Base-by-base conservation (phyloP, 2,329 filamentous ascomycete genomes). In the Trichoderma semiorbis region DNA sequence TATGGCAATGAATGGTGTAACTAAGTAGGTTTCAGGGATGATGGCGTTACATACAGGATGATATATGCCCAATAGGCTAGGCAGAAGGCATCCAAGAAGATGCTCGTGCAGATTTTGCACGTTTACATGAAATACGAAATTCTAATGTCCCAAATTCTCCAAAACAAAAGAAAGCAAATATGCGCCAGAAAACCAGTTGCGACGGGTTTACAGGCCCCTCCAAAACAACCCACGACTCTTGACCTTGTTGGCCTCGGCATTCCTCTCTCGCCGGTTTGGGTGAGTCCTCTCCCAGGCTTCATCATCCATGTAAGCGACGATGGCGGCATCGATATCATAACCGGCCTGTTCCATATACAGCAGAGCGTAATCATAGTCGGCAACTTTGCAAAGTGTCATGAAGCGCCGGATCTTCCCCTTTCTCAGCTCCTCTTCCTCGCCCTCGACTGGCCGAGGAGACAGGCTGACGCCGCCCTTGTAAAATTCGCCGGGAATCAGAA, bases 351-450 rank as follows among this genome's bases (percentile, higher is more conserved):
- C 88, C 57, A 96, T 85, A 79, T 96, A 96, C 24, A 95, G 79
- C 32, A 92, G 79, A 1, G 93, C 93, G 65, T 94, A 84, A 78
- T 94, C 91, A 82, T 90, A 95, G 84, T 95, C 91, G 28, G 88
- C 84, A 32, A 93, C 91, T 79, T 95, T 95, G 81, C 91, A 93
- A 1, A 86, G 85, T 2, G 93, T 89, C 93, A 95, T 95, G 85
- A 91, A 95, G 73, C 91, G 88, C 55, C 93, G 85, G 39, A 95
- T 86, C 78, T 90, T 91, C 21, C 83, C 85, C 81, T 93, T 95
- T 74, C 90, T 86, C 64, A 87, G 83, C 81, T 93, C 91, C 77
- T 94, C 92, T 60, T 92, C 91, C 78, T 93, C 92, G 62, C 91
- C 89, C 69, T 92, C 91, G n/a, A 93, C 76, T 0, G 93, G 92